Evolutionary conservation across 163 green algal genomes (phyloP), one percentile per base, ranked within the genome.

Genomic region (Picocystis sp.): DNA sequence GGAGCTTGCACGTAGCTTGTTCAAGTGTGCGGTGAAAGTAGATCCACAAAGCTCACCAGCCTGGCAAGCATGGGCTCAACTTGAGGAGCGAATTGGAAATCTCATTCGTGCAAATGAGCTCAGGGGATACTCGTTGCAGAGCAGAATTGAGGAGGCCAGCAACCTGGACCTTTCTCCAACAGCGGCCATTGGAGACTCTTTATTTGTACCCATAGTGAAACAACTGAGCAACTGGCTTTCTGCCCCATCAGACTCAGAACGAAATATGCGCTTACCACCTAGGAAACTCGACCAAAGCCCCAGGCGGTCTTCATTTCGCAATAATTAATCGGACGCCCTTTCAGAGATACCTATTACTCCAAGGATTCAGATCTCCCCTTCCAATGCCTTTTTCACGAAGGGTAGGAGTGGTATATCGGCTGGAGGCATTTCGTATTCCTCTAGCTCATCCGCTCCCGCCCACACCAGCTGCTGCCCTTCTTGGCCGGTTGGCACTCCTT

Each of bases 11-110:
- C 72, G 88, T 11, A 68, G 87, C 70, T 72, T 96, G 13, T 95
- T 92, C 72, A 92, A 93, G 61, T 86, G 81, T 17, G 89, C 81
- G 2, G 62, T 96, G 9, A 84, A 85, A 53, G 79, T 75, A 3
- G 79, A 89, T 63, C 73, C 79, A 12, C 65, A 63, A 17, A 82
- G 67, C 50, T 67, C 78, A 22, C 54, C 52, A 6, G 67, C 69
- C 2, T 92, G 81, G 81, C 47, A 55, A 2, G 68, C 77, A 0
- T 92, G 81, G 81, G 74, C 83, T 1, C 25, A 52, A n/a, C 78
- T 90, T 77, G 81, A 92, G 65, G 67, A 80, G 53, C 58, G 73
- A 12, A 22, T 70, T 12, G 81, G 73, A 5, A 65, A 78, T 41
- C 29, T 80, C 2, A 61, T 79, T 43, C 68, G 73, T 24, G 81